Base-by-base conservation (phyloP, 163 green algal species). In the Scenedesmus sp. region DNA sequence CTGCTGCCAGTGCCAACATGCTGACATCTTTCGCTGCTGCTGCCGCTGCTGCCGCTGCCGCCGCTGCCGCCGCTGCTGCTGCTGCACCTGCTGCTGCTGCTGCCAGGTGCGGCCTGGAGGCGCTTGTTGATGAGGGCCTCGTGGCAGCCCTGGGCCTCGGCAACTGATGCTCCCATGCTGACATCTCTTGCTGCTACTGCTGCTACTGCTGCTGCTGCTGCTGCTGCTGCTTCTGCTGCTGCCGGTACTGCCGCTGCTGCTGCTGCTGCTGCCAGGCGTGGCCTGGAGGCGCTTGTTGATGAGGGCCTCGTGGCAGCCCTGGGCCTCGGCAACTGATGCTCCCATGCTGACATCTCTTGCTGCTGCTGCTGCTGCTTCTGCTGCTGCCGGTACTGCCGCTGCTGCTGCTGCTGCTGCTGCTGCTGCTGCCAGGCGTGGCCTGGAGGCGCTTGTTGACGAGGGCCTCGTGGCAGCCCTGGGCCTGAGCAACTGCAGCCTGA, bases 381-480 rank as follows among this genome's bases (percentile, higher is more conserved):
- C 16, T 76, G 66, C 66, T 34, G 66, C 66, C 26, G 66, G 16
- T 76, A 3, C 66, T 76, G 66, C 66, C 26, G 66, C 66, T 74
- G 66, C 15, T 74, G 66, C 66, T 76, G 62, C 62, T 70, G 10
- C 62, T 70, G 62, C 62, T 70, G 62, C 62, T 70, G 9, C 10
- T 46, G 34, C 34, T 46, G 34, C 34, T 46, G 34, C 10, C 92
- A 97, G 97, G 97, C 91, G 87, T 13, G 96, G 95, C 10, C 97
- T 99, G 94, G 98, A 99, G 95, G 90, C 74, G 34, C 91, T 98
- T 52, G 97, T 99, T 34, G 96, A 97, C 23, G 95, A 96, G 79
- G 98, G 98, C n/a, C 92, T 97, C 34, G 96, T 97, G 0, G 64
- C 56, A 0, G 54, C 91, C 55, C 95, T 99, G 9, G 98, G 98